These are phyloP conservation scores for Aspergillus phoenicis DNA, from an alignment of 2,329 filamentous ascomycete genomes.

Conservation along the genomic window DNA sequence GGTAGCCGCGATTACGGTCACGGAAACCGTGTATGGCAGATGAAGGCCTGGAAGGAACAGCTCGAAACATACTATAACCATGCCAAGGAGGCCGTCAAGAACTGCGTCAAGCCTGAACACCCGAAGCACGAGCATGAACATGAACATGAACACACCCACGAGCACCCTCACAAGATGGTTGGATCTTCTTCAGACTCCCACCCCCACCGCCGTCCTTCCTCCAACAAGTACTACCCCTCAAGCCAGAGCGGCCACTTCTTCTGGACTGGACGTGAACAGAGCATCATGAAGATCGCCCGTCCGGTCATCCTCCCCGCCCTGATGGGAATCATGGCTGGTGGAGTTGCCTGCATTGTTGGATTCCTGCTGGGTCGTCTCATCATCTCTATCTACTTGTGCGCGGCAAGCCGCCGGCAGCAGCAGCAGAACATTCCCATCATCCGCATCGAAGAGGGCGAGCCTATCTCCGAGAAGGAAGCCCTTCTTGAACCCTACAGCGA, in stretches of 20 bases:
- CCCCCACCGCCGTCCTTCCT: neutral
- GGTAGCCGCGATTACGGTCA: conserved; percentile 13
- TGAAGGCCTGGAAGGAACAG: conserved; percentile 29
- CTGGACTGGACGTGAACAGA: conserved; percentile 24
- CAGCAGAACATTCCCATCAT: neutral
- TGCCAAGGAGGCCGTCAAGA: conserved; percentile 15
- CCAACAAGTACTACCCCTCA: conserved; percentile 8
- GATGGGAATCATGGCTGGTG: conserved; percentile 40
- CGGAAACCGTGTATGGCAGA: conserved; percentile 20
- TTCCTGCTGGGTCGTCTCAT: conserved; percentile 37
- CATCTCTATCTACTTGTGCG: conserved; percentile 10
- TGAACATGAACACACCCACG: neutral
- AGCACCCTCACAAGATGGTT: neutral
- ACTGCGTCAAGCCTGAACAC: conserved; percentile 8
- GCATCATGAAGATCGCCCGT: conserved; percentile 34
- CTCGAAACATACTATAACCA: conserved; percentile 21
- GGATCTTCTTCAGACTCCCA: neutral
- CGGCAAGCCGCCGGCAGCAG: conserved; percentile 9
- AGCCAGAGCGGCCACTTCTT: conserved; percentile 23
- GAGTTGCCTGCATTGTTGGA: conserved; percentile 42
- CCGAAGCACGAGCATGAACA: neutral
- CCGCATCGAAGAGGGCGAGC: conserved; percentile 11
- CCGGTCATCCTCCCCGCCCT: conserved; percentile 44
- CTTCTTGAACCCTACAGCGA: conserved; percentile 10
- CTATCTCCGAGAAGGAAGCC: conserved; percentile 21